Percentiles rank a stretch among this genome's conserved stretches.
These are phyloP conservation scores for Chaetomidium leptoderma DNA, from an alignment of 495 filamentous ascomycete genomes.

Conservation along the genomic window DNA sequence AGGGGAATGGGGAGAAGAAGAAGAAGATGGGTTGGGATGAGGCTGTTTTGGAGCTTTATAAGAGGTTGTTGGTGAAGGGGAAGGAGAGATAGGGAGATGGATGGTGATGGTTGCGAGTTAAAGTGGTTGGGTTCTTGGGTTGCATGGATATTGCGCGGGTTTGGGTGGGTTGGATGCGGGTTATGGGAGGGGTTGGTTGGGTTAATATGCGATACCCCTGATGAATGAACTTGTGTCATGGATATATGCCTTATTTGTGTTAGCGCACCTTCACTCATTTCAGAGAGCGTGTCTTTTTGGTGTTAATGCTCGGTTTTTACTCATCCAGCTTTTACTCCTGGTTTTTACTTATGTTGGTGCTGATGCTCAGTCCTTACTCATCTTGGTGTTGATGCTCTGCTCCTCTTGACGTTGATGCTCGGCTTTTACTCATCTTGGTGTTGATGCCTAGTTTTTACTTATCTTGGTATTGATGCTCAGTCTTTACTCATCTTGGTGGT, in stretches of 20 bases:
- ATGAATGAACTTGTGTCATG: conserved; percentile 10
- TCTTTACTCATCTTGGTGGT: too few relatives aligned
- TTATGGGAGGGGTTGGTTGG: background rate
- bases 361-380: background rate
- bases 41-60: conserved; percentile 53
- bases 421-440: too few relatives aligned
- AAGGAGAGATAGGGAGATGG: background rate
- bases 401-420: too few relatives aligned
- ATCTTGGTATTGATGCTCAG: too few relatives aligned
- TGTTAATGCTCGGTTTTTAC: too few relatives aligned
- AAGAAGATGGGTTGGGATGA: conserved; percentile 49
- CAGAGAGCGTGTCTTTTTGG: too few relatives aligned
- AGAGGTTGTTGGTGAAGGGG: conserved; percentile 52
- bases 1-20: conserved; percentile 29
- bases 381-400: too few relatives aligned
- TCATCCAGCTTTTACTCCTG: background rate
- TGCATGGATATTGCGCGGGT: background rate
- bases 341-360: background rate
- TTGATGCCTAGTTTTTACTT: too few relatives aligned
- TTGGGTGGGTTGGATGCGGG: background rate
- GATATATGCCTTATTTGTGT: background rate
- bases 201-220: conserved; percentile 6
- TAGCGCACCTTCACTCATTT: too few relatives aligned
- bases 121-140: background rate
- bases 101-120: background rate